phyloP scores from a whole-genome alignment of 306 rosid species.

The Medicago arabica region DNA sequence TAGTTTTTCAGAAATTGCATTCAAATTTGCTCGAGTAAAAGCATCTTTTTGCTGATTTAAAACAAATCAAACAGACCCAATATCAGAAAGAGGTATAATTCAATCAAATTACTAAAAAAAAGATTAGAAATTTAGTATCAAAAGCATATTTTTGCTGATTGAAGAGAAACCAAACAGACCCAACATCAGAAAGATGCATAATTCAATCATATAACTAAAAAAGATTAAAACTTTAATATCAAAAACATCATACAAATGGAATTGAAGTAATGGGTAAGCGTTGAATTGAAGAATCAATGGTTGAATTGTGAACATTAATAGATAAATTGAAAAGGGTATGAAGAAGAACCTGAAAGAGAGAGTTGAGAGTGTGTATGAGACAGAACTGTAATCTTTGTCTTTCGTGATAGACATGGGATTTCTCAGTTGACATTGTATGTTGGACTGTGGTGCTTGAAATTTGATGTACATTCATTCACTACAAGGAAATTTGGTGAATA shows the following conservation, averaged over 20 bases:
- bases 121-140: neutral
- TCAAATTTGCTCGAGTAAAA: slow-evolving; percentile 66
- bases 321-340: slow-evolving; percentile 1
- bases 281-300: slow-evolving; percentile 33
- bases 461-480: neutral
- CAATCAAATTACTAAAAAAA: slow-evolving; percentile 19
- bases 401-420: slow-evolving; percentile 75
- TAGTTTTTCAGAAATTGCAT: slow-evolving; percentile 74
- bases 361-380: slow-evolving; percentile 83
- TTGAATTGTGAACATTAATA: slow-evolving; percentile 9
- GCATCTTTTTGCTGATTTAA: slow-evolving; percentile 66
- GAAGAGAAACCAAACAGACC: slow-evolving; percentile 6
- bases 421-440: slow-evolving; percentile 53
- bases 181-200: neutral
- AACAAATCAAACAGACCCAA: slow-evolving; percentile 16
- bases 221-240: slow-evolving; percentile 1
- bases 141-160: neutral
- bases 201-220: slow-evolving; percentile 6
- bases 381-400: slow-evolving; percentile 83
- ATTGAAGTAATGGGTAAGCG: slow-evolving; percentile 19
- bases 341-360: slow-evolving; percentile 82
- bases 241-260: neutral
- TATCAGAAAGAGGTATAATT: neutral
- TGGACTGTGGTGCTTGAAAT: neutral
- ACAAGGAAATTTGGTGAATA: neutral